Evolutionary conservation across 306 rosid genomes (phyloP), one percentile per base, ranked within the genome.

Genomic region (Trifolium dubium): DNA sequence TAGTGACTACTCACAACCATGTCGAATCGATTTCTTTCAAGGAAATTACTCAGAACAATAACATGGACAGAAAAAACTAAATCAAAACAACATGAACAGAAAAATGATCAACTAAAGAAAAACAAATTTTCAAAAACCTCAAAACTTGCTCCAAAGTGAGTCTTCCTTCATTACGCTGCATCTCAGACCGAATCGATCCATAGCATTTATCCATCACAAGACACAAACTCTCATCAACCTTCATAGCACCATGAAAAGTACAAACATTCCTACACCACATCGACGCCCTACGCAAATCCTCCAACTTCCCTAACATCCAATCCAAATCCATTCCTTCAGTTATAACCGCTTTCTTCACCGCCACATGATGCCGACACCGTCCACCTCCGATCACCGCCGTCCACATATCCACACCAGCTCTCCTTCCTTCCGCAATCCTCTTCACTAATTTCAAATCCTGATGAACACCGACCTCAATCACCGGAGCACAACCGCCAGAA

Each of bases 181-280:
- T 94, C 88, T 89, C 97, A 6, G 97, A 88, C 71, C 90, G 97
- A 80, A 94, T 90, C 56, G 99, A 94, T 74, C 96, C 97, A 67
- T 81, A 83, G 64, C 99, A 89, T 84, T 75, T 79, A 64, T 94
- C 97, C 92, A 90, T 87, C 54, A 94, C 96, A 65, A 94, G 95
- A 64, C 94, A 88, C 81, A 94, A 81, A 51, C 95, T 83, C 30
- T 92, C 95, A 5, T 92, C 96, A 85, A 83, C 37, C 77, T 79
- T 90, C 84, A 81, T 78, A 13, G 92, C 87, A 63, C 97, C 99
- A 85, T 94, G 99, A 80, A 94, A 94, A 6, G 95, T 88, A 63
- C 99, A 94, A 41, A 94, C 93, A 82, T 94, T 94, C 79, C 99
- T 74, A 63, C 99, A 94, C 99, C 99, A 94, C 99, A 94, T 87